Percentiles rank a stretch among this genome's conserved stretches.
phyloP scores from a whole-genome alignment of 106 monocot genomes.

The Dendrobium chrysotoxum region DNA sequence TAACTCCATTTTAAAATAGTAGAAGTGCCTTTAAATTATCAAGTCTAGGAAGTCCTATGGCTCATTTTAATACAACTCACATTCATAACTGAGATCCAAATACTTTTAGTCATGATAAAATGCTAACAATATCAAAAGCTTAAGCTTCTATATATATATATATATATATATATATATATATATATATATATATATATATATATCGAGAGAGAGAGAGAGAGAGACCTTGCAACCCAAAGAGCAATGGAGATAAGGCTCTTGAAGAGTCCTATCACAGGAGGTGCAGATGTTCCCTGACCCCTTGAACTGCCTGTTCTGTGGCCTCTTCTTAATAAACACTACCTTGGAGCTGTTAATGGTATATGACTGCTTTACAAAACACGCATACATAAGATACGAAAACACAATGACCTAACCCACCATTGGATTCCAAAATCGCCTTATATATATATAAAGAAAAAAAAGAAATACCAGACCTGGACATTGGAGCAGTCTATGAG shows the following conservation, averaged over 20 bases:
- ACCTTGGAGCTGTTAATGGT: conserved; percentile 94
- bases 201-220: neutral
- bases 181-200: too few species aligned
- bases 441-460: neutral
- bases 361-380: conserved; percentile 53
- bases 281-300: conserved; percentile 90
- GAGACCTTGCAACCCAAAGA: conserved; percentile 93
- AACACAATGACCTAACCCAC: neutral
- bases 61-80: too few species aligned
- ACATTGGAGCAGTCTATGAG: conserved; percentile 92
- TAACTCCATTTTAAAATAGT: too few species aligned
- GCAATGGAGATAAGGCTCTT: conserved; percentile 92
- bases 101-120: too few species aligned
- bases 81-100: too few species aligned
- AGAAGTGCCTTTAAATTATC: too few species aligned
- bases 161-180: too few species aligned
- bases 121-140: too few species aligned
- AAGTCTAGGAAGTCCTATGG: too few species aligned
- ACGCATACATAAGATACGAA: neutral
- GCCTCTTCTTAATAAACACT: conserved; percentile 90
- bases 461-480: conserved; percentile 28
- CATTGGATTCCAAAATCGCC: neutral
- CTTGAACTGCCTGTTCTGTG: conserved; percentile 85
- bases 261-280: conserved; percentile 89
- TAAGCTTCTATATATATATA: too few species aligned